Evolutionary conservation across 345 rosid species (phyloP), one percentile per base, ranked within the genome.

Genomic region (Melastoma malabathricum): DNA sequence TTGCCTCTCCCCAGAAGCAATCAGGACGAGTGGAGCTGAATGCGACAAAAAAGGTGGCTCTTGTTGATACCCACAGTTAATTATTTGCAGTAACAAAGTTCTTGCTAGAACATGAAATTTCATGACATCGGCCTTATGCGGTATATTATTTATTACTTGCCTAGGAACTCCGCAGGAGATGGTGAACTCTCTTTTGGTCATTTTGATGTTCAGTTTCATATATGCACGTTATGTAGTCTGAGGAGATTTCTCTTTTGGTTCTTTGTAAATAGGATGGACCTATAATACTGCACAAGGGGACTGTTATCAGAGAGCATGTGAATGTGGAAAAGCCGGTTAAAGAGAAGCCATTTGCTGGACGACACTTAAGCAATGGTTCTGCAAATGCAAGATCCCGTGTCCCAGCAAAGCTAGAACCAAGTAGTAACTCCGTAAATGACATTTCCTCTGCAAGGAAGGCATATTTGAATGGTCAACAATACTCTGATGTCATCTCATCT

Each of bases 261-360:
- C 18, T 46, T 19, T 54, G 5, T 27, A 34, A 18, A 20, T 48
- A 17, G 53, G 71, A 64, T 50, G 77, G 61, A 68, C 68, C 53
- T 52, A 55, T 56, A 59, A 41, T 34, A 4, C 67, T 14, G n/a
- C 78, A 61, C 44, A 77, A 74, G 74, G 71, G 64, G 52, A 25
- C 16, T 43, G 41, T 64, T 57, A 47, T 47, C 45, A 69, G 41
- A 5, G 41, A 64, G 44, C 58, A 50, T 27, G 68, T 55, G 52
- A 89, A 82, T 62, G 59, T 64, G 56, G 96, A 73, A 59, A 75
- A 75, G 45, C 39, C 43, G 61, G 66, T 77, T 44, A 82, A 70
- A 72, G 95, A 77, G 72, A 84, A 63, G 72, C 59, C 65, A 17
- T 25, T 12, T 9, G 41, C 73, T 41, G 73, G 70, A 59, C 65